Percentiles rank a stretch among this genome's conserved stretches.
phyloP scores from a whole-genome alignment of 2,329 filamentous ascomycete species.

The Talaromyces amestolkiae region DNA sequence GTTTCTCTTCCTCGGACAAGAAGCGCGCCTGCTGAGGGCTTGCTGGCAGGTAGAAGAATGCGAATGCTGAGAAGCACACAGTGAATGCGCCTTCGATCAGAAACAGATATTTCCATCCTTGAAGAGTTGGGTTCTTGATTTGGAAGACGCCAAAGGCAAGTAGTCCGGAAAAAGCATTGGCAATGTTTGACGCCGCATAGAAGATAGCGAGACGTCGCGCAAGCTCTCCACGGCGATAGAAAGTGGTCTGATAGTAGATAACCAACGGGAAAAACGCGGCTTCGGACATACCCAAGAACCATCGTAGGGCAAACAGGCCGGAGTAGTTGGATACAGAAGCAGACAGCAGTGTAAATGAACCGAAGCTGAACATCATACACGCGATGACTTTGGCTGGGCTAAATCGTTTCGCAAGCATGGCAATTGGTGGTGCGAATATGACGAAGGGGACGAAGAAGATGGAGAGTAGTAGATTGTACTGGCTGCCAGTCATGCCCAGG shows the following conservation, averaged over 20 bases:
- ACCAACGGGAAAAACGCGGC: constrained; percentile 68
- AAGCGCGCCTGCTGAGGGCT: constrained; percentile 65
- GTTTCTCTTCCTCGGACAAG: constrained; percentile 63
- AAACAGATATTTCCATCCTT: constrained; percentile 54
- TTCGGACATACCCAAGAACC: constrained; percentile 69
- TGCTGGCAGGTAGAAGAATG: constrained; percentile 66
- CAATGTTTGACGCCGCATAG: constrained; percentile 73
- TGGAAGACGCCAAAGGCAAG: constrained; percentile 62
- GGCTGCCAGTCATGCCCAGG: constrained; percentile 58
- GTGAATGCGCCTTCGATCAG: constrained; percentile 60
- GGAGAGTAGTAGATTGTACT: constrained; percentile 68
- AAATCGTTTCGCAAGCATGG: constrained; percentile 66
- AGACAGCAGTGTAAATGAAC: constrained; percentile 61
- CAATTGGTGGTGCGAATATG: constrained; percentile 63
- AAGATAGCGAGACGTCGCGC: constrained; percentile 69
- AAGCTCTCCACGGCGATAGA: constrained; percentile 70
- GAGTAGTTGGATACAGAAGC: constrained; percentile 59
- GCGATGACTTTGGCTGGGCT: constrained; percentile 64
- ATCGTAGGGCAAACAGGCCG: constrained; percentile 65
- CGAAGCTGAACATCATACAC: constrained; percentile 67
- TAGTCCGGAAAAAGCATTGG: constrained; percentile 63
- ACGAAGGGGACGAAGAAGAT: constrained; percentile 77
- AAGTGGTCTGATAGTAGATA: constrained; percentile 63
- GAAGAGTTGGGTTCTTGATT: constrained; percentile 49
- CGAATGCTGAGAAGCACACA: constrained; percentile 61